phyloP scores from a whole-genome alignment of 441 rosid species.

The Melastoma candidum region DNA sequence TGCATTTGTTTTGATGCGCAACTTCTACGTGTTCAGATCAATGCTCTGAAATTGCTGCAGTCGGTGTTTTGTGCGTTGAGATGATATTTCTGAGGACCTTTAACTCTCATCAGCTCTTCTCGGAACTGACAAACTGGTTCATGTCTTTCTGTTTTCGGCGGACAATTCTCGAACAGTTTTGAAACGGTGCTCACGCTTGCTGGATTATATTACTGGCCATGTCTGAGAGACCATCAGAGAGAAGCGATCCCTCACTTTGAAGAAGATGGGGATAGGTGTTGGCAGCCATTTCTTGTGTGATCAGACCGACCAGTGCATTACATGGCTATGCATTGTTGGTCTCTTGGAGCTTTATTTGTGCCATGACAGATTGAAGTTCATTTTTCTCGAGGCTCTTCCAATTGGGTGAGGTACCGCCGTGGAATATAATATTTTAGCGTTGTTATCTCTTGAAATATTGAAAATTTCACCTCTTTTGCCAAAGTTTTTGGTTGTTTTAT shows the following conservation, averaged over 20 bases:
- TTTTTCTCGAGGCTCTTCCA: slow-evolving; percentile 54
- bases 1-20: slow-evolving; percentile 9
- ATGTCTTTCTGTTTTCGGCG: slow-evolving; percentile 82
- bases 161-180: slow-evolving; percentile 71
- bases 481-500: too few relatives aligned
- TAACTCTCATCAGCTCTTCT: slow-evolving; percentile 60
- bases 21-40: slow-evolving; percentile 33
- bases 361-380: slow-evolving; percentile 37
- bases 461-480: neutral
- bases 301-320: slow-evolving; percentile 83
- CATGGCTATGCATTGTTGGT: slow-evolving; percentile 71
- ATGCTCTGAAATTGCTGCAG: slow-evolving; percentile 67
- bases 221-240: slow-evolving; percentile 40
- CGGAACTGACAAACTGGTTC: slow-evolving; percentile 82
- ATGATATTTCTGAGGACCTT: slow-evolving; percentile 3
- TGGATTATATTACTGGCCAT: slow-evolving; percentile 81
- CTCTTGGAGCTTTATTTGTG: slow-evolving; percentile 53
- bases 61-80: slow-evolving; percentile 57
- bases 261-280: slow-evolving; percentile 65
- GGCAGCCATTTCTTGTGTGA: slow-evolving; percentile 80
- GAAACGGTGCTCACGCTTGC: slow-evolving; percentile 84
- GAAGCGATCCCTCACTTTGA: slow-evolving; percentile 25
- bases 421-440: neutral
- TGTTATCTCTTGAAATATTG: neutral
- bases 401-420: slow-evolving; percentile 52